Evolutionary conservation across 306 rosid genomes (phyloP).

Genomic region (Abrus pulchellus): DNA sequence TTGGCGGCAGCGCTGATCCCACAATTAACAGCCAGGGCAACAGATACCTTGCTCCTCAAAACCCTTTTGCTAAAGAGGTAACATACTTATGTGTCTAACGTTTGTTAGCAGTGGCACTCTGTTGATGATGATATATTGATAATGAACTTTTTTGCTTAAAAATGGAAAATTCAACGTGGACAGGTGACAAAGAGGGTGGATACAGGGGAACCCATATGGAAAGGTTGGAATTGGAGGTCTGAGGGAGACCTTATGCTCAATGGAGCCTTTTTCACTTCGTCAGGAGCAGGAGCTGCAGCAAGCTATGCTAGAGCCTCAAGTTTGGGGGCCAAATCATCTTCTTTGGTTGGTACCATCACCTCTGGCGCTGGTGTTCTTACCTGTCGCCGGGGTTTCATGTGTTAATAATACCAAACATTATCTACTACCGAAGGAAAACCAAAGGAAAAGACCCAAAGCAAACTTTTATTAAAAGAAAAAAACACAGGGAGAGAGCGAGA

Average conservation of each 20-base stretch:
- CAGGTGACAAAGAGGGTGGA: slow-evolving; percentile 95
- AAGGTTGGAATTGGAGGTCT: slow-evolving; percentile 94
- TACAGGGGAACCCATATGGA: slow-evolving; percentile 60
- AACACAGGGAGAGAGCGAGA: slow-evolving; percentile 1
- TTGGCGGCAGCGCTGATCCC: slow-evolving; percentile 97
- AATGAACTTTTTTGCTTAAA: background rate
- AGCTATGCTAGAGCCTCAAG: slow-evolving; percentile 99
- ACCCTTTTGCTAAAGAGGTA: slow-evolving; percentile 93
- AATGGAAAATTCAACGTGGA: slow-evolving; percentile 25
- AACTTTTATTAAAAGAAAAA: background rate
- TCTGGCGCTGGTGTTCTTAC: slow-evolving; percentile 77
- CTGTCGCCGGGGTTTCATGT: slow-evolving; percentile 72
- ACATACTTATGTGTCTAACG: background rate
- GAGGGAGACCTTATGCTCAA: slow-evolving; percentile 93
- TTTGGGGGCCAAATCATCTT: slow-evolving; percentile 96
- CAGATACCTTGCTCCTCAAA: slow-evolving; percentile 87
- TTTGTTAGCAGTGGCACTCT: background rate
- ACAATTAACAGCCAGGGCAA: slow-evolving; percentile 99
- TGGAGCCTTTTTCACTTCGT: slow-evolving; percentile 88
- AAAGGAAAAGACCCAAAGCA: slow-evolving; percentile 14
- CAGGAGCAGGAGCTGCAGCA: slow-evolving; percentile 84
- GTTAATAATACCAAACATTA: slow-evolving; percentile 63
- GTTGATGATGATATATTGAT: background rate
- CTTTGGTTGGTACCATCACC: slow-evolving; percentile 79
- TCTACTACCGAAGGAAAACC: slow-evolving; percentile 31